Evolutionary conservation across 139 green algal species (phyloP).

Genomic region (Microglena sp.): DNA sequence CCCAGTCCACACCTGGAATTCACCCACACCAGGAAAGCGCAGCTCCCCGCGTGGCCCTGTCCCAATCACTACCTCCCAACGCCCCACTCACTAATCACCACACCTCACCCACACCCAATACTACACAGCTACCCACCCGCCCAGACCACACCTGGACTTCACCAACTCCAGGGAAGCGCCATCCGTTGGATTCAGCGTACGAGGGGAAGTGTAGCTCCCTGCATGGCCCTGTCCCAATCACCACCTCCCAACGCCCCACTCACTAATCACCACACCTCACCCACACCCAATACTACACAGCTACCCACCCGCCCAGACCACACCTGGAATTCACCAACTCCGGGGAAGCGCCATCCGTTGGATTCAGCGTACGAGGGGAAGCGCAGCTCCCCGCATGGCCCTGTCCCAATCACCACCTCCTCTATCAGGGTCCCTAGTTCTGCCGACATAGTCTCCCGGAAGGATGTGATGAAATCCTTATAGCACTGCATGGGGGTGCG

Average conservation of each 20-base stretch:
- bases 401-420: constrained; percentile 68
- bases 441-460: constrained; percentile 39
- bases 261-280: too few relatives aligned
- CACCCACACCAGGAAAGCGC: constrained; percentile 62
- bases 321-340: constrained; percentile 67
- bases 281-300: too few relatives aligned
- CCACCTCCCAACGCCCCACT: too few relatives aligned
- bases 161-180: constrained; percentile 71
- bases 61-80: constrained; percentile 72
- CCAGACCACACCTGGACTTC: too few relatives aligned
- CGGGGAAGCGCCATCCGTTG: constrained; percentile 80
- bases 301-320: too few relatives aligned
- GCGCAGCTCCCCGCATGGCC: constrained; percentile 53
- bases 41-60: constrained; percentile 49
- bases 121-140: too few relatives aligned
- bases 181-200: constrained; percentile 45
- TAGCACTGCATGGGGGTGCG: constrained; percentile 70
- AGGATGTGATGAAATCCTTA: constrained; percentile 72
- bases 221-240: constrained; percentile 47
- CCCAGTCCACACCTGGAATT: too few relatives aligned
- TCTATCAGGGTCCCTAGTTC: constrained; percentile 52
- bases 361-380: constrained; percentile 28
- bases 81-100: too few relatives aligned
- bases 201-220: constrained; percentile 43
- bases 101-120: too few relatives aligned